Percentiles rank a stretch among this genome's conserved stretches.
These are phyloP conservation scores for Botryotinia narcissicola DNA, from an alignment of 2,329 filamentous ascomycete genomes.

Conservation along the genomic window DNA sequence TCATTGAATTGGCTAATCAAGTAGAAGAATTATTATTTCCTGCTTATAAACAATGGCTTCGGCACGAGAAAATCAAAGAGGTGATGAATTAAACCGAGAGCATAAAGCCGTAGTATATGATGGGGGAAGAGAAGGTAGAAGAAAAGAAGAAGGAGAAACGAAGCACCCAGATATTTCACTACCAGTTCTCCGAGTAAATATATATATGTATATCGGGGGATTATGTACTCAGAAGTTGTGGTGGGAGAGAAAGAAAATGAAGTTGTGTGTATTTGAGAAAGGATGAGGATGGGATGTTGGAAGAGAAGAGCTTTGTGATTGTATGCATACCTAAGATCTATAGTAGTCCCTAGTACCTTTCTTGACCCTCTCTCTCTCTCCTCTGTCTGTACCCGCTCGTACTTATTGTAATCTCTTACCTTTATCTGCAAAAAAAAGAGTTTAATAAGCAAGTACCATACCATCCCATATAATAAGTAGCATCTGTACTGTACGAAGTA, in stretches of 20 bases:
- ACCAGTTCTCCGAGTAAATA: background rate
- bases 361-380: no score
- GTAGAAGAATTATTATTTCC: background rate
- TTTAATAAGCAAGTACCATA: background rate
- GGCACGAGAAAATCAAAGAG: background rate
- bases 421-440: background rate
- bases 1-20: constrained; percentile 8
- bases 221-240: background rate
- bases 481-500: no score
- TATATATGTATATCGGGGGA: no score
- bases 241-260: background rate
- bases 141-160: background rate
- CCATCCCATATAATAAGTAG: no score
- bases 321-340: background rate
- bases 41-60: background rate
- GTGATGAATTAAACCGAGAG: background rate
- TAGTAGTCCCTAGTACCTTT: background rate
- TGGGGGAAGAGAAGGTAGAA: background rate
- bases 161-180: background rate
- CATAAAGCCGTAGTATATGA: background rate
- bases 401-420: background rate
- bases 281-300: background rate
- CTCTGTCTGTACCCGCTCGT: no score
- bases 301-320: background rate
- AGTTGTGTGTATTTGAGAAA: no score